A percentile compares a stretch with the other conserved stretches of the same genome.
phyloP scores from a whole-genome alignment of 208 protist genomes.

The Trypanosoma caninum region DNA sequence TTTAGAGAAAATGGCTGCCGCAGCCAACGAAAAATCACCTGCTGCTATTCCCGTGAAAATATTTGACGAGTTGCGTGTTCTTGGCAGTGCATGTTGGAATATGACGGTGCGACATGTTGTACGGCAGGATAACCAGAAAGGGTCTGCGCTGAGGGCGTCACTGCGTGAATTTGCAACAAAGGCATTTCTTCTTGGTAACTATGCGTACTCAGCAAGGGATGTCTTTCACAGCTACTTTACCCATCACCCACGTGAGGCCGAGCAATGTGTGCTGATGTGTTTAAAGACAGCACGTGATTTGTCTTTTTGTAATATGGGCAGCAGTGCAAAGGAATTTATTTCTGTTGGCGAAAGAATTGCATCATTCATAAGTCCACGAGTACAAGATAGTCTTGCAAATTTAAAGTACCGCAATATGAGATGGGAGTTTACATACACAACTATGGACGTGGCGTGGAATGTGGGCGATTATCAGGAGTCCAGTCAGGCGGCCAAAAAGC shows the following conservation, averaged over 20 bases:
- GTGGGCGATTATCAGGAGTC: constrained; percentile 13
- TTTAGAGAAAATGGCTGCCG: neutral
- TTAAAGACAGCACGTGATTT: constrained; percentile 63
- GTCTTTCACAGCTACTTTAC: constrained; percentile 44
- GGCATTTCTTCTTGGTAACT: constrained; percentile 52
- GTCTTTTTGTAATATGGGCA: constrained; percentile 14
- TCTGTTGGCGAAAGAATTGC: constrained; percentile 10
- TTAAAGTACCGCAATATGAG: constrained; percentile 23
- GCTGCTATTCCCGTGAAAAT: constrained; percentile 35
- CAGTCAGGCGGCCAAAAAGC: constrained; percentile 13
- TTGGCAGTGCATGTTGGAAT: constrained; percentile 58
- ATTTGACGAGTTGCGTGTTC: constrained; percentile 33
- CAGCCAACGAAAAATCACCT: neutral
- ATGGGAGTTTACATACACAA: constrained; percentile 59
- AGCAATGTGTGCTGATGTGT: constrained; percentile 78
- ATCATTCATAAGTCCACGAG: constrained; percentile 12
- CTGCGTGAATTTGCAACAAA: constrained; percentile 38
- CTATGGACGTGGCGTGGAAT: constrained; percentile 41
- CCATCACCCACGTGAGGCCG: constrained; percentile 46
- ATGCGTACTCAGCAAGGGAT: constrained; percentile 37
- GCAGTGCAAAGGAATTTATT: constrained; percentile 27
- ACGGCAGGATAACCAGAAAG: constrained; percentile 4
- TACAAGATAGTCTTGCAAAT: constrained; percentile 10
- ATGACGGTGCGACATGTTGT: constrained; percentile 24
- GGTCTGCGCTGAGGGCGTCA: constrained; percentile 17